Conservation (phyloP, 352 stramenopile genomes). For the Pythium dissimile region DNA sequence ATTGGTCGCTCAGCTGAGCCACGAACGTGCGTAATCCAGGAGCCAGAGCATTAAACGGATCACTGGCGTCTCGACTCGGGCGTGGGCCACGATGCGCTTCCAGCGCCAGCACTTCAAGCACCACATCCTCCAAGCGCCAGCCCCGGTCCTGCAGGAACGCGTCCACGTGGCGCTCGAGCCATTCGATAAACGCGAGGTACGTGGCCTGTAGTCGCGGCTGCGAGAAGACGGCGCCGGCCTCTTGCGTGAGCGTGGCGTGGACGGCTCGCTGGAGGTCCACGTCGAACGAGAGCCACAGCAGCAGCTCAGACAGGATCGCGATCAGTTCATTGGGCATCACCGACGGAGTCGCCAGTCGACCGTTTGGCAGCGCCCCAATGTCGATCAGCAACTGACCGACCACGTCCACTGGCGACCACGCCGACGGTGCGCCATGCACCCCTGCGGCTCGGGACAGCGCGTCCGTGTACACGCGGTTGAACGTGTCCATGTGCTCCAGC, state of each 20-base stretch:
- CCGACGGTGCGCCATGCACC: neutral
- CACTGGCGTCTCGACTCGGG: neutral
- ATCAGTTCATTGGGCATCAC: neutral
- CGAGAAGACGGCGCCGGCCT: neutral
- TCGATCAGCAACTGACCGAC: neutral
- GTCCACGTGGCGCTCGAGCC: constrained; percentile 6
- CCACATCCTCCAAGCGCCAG: constrained; percentile 7
- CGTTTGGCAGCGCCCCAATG: neutral
- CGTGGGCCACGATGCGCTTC: neutral
- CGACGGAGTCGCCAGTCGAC: neutral
- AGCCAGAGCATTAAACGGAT: neutral
- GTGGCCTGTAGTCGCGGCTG: neutral
- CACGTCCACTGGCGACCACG: neutral
- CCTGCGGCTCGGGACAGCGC: neutral
- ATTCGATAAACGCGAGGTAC: neutral
- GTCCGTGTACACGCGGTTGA: constrained; percentile 8
- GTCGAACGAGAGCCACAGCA: constrained; percentile 14
- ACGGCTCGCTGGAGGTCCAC: constrained; percentile 4
- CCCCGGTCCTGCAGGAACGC: constrained; percentile 7
- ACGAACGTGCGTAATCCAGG: neutral
- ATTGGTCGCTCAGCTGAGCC: constrained; percentile 1
- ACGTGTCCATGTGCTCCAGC: constrained; percentile 8
- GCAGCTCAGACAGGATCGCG: constrained; percentile 7
- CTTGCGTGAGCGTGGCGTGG: neutral
- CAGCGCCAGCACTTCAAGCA: neutral